Percentiles rank a stretch among this genome's conserved stretches.
phyloP scores from a whole-genome alignment of 805 yeast genomes.

The Lipomyces starkeyi region DNA sequence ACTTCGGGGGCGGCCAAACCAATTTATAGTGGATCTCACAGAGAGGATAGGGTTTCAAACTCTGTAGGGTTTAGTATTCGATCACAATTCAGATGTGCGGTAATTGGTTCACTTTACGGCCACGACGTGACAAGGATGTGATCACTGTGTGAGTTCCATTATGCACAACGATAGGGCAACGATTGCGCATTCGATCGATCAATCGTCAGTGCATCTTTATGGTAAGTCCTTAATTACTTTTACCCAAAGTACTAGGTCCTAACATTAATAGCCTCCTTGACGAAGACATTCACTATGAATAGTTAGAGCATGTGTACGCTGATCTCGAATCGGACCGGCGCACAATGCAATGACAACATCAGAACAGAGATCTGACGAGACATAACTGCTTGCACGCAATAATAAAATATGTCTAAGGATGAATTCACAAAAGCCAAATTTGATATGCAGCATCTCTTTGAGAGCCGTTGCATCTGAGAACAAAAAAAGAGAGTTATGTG shows the following conservation, averaged over 20 bases:
- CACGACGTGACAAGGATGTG: not conserved
- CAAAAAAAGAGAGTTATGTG: constrained; percentile 27
- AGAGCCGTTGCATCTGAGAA: constrained; percentile 30
- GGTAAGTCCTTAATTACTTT: not conserved
- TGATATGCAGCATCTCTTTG: constrained; percentile 29
- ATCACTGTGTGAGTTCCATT: not conserved
- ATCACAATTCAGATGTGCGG: not conserved
- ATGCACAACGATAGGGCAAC: too few relatives aligned
- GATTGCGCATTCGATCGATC: too few relatives aligned
- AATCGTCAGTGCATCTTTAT: constrained; percentile 1
- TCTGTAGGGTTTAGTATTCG: not conserved
- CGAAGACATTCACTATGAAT: constrained; percentile 6
- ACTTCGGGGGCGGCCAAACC: not conserved
- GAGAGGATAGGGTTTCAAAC: constrained; percentile 9
- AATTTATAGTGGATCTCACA: not conserved
- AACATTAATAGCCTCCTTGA: not conserved
- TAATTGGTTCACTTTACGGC: not conserved
- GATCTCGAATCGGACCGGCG: constrained; percentile 15
- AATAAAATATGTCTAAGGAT: constrained; percentile 24
- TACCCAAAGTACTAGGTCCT: not conserved
- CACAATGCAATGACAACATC: not conserved
- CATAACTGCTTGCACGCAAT: not conserved
- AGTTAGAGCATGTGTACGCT: not conserved
- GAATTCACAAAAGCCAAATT: constrained; percentile 36
- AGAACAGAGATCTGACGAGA: constrained; percentile 35